phyloP scores from a whole-genome alignment of 1,139 yeast species.

The Geotrichum cucujoidarum region DNA sequence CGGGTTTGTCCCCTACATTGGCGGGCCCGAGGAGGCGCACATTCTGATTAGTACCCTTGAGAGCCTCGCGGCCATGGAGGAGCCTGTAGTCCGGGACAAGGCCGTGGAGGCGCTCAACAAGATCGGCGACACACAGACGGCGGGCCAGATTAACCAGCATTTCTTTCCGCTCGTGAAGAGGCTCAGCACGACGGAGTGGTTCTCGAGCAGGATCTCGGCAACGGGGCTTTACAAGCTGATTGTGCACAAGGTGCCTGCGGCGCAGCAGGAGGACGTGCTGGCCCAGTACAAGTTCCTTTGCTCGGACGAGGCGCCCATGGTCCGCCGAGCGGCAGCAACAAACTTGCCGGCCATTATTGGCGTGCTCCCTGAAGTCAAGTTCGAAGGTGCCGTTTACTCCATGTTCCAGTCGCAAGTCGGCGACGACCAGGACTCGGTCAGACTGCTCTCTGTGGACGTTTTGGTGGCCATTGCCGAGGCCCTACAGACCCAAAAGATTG shows the following conservation, averaged over 20 bases:
- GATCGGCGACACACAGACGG: conserved; percentile 60
- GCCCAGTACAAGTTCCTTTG: conserved; percentile 64
- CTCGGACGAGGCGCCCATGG: conserved; percentile 96
- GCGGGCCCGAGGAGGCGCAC: conserved; percentile 76
- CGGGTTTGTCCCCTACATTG: conserved; percentile 77
- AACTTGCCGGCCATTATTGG: conserved; percentile 70
- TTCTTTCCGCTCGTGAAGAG: conserved; percentile 73
- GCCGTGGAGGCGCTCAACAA: conserved; percentile 82
- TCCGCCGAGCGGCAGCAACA: conserved; percentile 90
- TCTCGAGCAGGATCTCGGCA: conserved; percentile 85
- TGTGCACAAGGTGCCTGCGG: conserved; percentile 51
- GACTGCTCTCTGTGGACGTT: conserved; percentile 82
- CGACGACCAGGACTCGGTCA: conserved; percentile 93
- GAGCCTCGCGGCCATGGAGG: conserved; percentile 86
- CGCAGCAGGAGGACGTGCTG: conserved; percentile 48
- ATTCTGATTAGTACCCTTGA: conserved; percentile 81
- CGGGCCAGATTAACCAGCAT: conserved; percentile 59
- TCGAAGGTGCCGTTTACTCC: conserved; percentile 46
- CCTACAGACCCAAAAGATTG: conserved; percentile 29
- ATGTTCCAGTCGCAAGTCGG: conserved; percentile 77
- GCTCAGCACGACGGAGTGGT: conserved; percentile 88
- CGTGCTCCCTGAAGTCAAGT: conserved; percentile 42
- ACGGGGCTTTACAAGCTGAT: conserved; percentile 80
- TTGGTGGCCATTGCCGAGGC: conserved; percentile 50
- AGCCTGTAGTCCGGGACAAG: conserved; percentile 93